Evolutionary conservation across 306 rosid species (phyloP), one percentile per base, ranked within the genome.

Genomic region (Lupinus albus): DNA sequence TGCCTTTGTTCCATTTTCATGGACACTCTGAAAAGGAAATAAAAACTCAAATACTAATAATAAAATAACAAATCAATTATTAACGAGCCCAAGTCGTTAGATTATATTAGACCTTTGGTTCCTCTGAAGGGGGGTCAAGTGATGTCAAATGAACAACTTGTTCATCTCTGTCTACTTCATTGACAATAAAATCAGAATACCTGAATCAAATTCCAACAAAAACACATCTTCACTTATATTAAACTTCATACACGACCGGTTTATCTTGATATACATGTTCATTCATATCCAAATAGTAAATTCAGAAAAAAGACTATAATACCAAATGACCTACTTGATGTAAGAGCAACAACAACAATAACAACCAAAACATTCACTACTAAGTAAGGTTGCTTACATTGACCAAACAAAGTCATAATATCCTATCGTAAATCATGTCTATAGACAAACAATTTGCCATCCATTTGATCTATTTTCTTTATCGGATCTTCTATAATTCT

Each of bases 171-270:
- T 84, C 97, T n/a, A 93, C 98, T 88, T 93, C 97, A 11, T 93
- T 81, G 32, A 93, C 97, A 48, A 93, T 89, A 73, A 93, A 93
- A 76, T 89, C 98, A 59, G 97, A 86, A 71, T 93, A 93, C 86
- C 98, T 92, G 56, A 0, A 81, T 50, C 72, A 82, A 66, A 72
- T 16, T 80, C 64, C 45, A 68, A 39, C 35, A 17, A 36, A 61
- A 17, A 60, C 6, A 25, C 41, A 12, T 12, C 8, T 12, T 56
- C 20, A 13, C 21, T 33, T 12, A 58, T 58, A 35, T 14, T 35
- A 57, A 41, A 41, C 44, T 13, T 57, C 20, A 13, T 57, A 32
- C n/a, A 56, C 25, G 13, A 54, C n/a, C n/a, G 20, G 53, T 38
- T 17, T 33, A 41, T 51, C 20, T 36, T 8, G 11, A 7, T 7